These are phyloP conservation scores for Leccinum cinnamomeum DNA, from an alignment of 1,284 basidiomycete genomes.

Conservation along the genomic window DNA sequence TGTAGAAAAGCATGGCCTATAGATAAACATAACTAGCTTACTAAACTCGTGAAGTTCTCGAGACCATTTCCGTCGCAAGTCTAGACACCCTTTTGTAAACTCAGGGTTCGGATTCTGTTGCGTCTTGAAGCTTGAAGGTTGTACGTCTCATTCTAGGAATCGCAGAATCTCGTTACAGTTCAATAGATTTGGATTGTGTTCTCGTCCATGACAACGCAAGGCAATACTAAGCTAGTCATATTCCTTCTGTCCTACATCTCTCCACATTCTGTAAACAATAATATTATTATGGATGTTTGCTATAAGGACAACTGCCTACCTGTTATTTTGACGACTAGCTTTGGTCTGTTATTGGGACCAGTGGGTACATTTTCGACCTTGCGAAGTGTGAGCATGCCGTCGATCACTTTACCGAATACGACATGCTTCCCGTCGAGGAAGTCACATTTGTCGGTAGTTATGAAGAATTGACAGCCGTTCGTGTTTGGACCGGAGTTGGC, in stretches of 20 bases:
- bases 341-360: slow-evolving; percentile 83
- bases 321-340: slow-evolving; percentile 81
- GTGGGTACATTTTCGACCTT: slow-evolving; percentile 96
- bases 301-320: slow-evolving; percentile 49
- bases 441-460: slow-evolving; percentile 52
- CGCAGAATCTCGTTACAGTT: not conserved
- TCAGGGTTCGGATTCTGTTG: not conserved
- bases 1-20: not conserved
- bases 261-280: slow-evolving; percentile 28
- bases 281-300: not conserved
- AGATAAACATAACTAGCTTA: not conserved
- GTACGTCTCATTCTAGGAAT: not conserved
- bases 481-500: not conserved
- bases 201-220: not conserved
- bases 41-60: not conserved
- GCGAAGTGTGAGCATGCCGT: slow-evolving; percentile 86
- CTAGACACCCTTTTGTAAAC: slow-evolving; percentile 2
- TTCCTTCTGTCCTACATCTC: slow-evolving; percentile 28
- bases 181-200: not conserved
- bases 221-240: not conserved
- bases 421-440: slow-evolving; percentile 95
- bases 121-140: not conserved
- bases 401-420: slow-evolving; percentile 89
- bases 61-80: slow-evolving; percentile 27
- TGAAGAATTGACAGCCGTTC: not conserved